Evolutionary conservation across 345 rosid genomes (phyloP).

Genomic region (Citrus unshiu): DNA sequence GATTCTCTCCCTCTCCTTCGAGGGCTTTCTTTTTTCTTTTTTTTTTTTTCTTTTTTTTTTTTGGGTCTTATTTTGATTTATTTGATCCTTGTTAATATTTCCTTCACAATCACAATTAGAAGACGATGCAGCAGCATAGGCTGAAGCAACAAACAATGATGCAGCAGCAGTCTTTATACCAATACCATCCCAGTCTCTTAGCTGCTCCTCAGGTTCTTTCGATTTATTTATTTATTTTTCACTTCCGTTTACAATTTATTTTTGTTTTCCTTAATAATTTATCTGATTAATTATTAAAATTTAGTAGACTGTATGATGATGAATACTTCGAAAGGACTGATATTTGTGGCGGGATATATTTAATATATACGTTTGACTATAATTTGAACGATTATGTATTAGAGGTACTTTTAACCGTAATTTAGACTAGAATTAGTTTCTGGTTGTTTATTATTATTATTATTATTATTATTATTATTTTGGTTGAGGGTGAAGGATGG

Average conservation of each 20-base stretch:
- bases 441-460: not conserved
- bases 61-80: not conserved
- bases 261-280: too few relatives aligned
- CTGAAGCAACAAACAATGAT: slow-evolving; percentile 57
- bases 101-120: not conserved
- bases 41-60: not conserved
- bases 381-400: not conserved
- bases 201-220: slow-evolving; percentile 53
- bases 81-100: not conserved
- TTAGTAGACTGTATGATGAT: not conserved
- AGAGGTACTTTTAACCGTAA: not conserved
- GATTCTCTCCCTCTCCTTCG: slow-evolving; percentile 19
- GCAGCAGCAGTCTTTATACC: slow-evolving; percentile 52
- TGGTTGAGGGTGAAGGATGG: not conserved
- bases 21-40: slow-evolving; percentile 20
- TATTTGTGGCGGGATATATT: not conserved
- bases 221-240: not conserved
- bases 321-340: not conserved
- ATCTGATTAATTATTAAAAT: too few relatives aligned
- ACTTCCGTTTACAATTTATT: not conserved
- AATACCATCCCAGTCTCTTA: slow-evolving; percentile 41
- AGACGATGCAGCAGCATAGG: slow-evolving; percentile 53
- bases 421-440: not conserved
- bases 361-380: not conserved
- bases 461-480: not conserved